Evolutionary conservation across 495 filamentous ascomycete species (phyloP).

Genomic region (Aspergillus steynii): DNA sequence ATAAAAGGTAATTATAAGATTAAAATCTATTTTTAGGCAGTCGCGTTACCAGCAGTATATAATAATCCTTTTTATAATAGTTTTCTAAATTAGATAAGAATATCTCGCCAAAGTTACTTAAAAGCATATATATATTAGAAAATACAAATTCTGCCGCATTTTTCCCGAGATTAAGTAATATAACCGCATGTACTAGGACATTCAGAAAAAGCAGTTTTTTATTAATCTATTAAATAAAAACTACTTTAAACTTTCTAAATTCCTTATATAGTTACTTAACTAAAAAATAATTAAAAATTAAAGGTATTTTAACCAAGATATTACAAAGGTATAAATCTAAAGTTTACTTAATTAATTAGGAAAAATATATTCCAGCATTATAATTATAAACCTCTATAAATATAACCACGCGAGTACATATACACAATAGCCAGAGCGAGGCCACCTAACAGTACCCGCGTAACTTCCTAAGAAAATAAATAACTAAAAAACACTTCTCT

Average conservation of each 20-base stretch:
- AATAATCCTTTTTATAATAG: no score
- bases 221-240: conserved; percentile 18
- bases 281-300: conserved; percentile 28
- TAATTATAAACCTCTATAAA: conserved; percentile 37
- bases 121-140: background rate
- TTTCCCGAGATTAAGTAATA: no score
- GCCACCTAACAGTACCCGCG: conserved; percentile 27
- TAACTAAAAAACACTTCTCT: conserved; percentile 27
- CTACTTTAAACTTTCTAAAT: conserved; percentile 27
- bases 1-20: conserved; percentile 17
- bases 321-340: conserved; percentile 42
- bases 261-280: conserved; percentile 30
- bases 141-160: no score
- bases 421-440: conserved; percentile 30
- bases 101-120: conserved; percentile 38
- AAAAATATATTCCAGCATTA: conserved; percentile 1
- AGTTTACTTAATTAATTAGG: no score
- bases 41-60: conserved; percentile 14
- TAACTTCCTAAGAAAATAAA: conserved; percentile 32
- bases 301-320: conserved; percentile 37
- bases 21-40: no score
- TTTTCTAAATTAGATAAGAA: no score
- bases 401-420: conserved; percentile 35
- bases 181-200: no score
- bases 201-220: no score